These are phyloP conservation scores for Blastobotrys capitulatus DNA, from an alignment of 1,139 yeast species.

Conservation along the genomic window DNA sequence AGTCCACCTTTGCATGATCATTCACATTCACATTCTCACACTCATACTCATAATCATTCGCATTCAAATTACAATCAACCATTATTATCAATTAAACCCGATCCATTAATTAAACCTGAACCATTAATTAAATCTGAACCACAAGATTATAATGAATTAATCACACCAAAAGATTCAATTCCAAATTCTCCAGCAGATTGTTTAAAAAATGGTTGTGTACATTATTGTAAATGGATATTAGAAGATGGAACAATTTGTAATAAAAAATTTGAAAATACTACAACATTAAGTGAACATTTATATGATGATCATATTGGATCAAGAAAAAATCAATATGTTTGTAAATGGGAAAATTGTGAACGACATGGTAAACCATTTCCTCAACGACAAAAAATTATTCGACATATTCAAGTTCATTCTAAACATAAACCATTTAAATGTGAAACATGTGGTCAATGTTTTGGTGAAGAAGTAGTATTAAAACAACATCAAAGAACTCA, in stretches of 20 bases:
- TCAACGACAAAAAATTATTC: slow-evolving; percentile 77
- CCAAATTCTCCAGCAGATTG: neutral
- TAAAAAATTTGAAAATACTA: slow-evolving; percentile 43
- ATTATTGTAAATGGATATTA: slow-evolving; percentile 45
- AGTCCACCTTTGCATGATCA: no score
- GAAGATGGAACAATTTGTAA: slow-evolving; percentile 46
- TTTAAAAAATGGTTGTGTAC: neutral
- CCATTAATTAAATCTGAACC: neutral
- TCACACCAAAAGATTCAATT: neutral
- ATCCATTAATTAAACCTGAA: no score
- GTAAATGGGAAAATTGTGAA: slow-evolving; percentile 76
- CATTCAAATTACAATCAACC: no score
- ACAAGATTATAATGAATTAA: neutral
- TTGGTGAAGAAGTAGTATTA: slow-evolving; percentile 63
- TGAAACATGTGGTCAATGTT: slow-evolving; percentile 57
- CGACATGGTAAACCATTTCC: slow-evolving; percentile 56
- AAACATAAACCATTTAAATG: slow-evolving; percentile 74
- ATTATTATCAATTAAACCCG: no score
- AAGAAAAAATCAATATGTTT: slow-evolving; percentile 63
- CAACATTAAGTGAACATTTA: slow-evolving; percentile 66
- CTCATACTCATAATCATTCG: neutral
- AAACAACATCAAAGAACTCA: slow-evolving; percentile 80
- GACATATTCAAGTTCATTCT: slow-evolving; percentile 88
- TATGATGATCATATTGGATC: slow-evolving; percentile 62
- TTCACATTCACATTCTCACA: neutral